Base-by-base conservation (phyloP, 179 eudicot genomes). In the Monotropa hypopitys region DNA sequence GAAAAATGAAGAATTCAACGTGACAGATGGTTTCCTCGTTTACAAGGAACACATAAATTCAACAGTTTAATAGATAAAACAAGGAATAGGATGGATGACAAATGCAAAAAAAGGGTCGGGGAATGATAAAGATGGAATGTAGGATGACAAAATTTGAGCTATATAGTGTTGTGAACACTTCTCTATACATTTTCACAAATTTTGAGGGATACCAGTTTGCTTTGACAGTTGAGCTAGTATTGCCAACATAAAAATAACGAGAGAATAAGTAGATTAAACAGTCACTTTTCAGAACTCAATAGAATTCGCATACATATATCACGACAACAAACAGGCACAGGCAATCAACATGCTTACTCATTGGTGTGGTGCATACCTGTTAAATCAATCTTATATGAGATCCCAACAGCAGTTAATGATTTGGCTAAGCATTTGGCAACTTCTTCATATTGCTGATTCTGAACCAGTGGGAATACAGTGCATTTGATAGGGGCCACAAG, bases 401-500 rank as follows among this genome's bases (percentile, higher is more conserved):
- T 90, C 49, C 97, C 97, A 74, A 86, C 87, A 65, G 85, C 86
- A 73, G 88, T 85, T 82, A 94, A 72, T 70, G 89, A 86, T 84
- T 83, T 92, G n/a, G 93, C 87, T 76, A 94, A 90, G 43, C 62
- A 76, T 82, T 84, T 86, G 50, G 98, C 95, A 67, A 90, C 90
- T 77, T 88, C 91, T 77, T 94, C 93, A 40, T 92, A 94, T 63
- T 92, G 80, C 80, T 84, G 86, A 81, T 90, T 92, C 75, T 90
- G 97, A 74, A 94, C 96, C 70, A 92, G 84, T 33, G 98, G 98
- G 79, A 94, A 90, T 40, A 94, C 97, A 4, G 96, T 90, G 72
- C 98, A 94, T 77, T 94, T 92, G 78, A 92, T 94, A 9, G 98
- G 98, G 43, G 98, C 98, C 79, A 94, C 97, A 51, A 90, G 83